These are phyloP conservation scores for Bryum argenteum DNA, from an alignment of 225 moss, liverwort and hornwort genomes.

Conservation along the genomic window DNA sequence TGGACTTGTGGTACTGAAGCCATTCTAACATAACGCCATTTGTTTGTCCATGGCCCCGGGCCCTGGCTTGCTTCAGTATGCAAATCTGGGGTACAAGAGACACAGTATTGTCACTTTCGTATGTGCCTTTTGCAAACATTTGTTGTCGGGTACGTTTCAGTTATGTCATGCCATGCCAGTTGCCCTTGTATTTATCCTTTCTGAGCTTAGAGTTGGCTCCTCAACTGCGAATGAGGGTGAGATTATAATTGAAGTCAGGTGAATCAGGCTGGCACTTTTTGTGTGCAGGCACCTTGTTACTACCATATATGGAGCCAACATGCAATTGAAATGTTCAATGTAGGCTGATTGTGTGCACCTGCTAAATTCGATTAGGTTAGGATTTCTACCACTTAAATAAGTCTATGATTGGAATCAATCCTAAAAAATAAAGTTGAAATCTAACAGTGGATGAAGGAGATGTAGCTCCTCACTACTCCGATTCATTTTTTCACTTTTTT, in stretches of 20 bases:
- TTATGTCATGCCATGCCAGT: no score
- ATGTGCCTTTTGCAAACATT: neutral
- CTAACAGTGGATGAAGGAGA: no score
- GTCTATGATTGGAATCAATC: no score
- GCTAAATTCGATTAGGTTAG: no score
- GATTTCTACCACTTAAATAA: no score
- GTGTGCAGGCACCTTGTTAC: neutral
- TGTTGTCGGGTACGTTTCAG: no score
- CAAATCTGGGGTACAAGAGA: slow-evolving; percentile 10
- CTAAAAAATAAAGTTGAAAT: no score
- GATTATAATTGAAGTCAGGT: neutral
- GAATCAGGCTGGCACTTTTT: neutral
- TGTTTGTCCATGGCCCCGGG: slow-evolving; percentile 11
- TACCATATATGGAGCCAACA: neutral
- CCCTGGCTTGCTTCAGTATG: neutral
- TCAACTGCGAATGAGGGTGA: neutral
- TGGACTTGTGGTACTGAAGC: neutral
- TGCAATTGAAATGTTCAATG: neutral
- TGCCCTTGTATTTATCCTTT: no score
- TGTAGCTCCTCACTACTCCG: no score
- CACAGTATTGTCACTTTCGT: neutral
- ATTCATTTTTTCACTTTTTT: no score
- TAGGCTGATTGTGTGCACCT: neutral
- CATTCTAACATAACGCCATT: neutral
- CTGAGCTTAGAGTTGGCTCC: neutral